phyloP scores from a whole-genome alignment of 805 yeast species.

The Candida khao-thaluensis region DNA sequence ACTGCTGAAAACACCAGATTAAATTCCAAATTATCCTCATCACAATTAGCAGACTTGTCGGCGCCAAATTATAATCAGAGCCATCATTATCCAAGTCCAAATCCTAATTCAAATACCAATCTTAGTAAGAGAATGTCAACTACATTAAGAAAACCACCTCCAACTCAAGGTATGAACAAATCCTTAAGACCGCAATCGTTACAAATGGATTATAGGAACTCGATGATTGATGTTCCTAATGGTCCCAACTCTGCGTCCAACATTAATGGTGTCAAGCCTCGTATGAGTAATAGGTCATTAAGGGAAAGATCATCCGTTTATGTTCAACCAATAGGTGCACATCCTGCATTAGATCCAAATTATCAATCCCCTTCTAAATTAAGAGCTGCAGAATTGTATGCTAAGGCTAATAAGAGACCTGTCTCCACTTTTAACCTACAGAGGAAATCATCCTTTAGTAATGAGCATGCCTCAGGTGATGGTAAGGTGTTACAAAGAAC shows the following conservation, averaged over 20 bases:
- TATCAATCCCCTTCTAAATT: conserved; percentile 40
- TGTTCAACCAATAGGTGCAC: conserved; percentile 37
- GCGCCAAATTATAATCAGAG: conserved; percentile 14
- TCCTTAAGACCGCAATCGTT: conserved; percentile 37
- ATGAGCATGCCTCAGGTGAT: conserved; percentile 11
- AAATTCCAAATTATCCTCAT: conserved; percentile 57
- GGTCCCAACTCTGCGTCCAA: neutral
- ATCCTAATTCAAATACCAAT: conserved; percentile 9
- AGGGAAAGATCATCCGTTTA: conserved; percentile 23
- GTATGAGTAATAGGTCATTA: conserved; percentile 33
- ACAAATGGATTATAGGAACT: conserved; percentile 11
- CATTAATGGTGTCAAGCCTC: conserved; percentile 12
- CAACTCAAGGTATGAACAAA: conserved; percentile 16
- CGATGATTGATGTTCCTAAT: conserved; percentile 1
- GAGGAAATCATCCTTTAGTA: conserved; percentile 14
- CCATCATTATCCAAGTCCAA: conserved; percentile 15
- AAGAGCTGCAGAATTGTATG: conserved; percentile 54
- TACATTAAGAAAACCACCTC: conserved; percentile 28
- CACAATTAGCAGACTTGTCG: conserved; percentile 30
- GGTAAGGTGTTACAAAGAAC: conserved; percentile 11
- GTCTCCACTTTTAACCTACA: conserved; percentile 31
- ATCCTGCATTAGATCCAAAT: conserved; percentile 39
- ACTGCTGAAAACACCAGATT: conserved; percentile 79
- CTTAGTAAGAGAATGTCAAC: conserved; percentile 23
- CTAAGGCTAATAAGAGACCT: conserved; percentile 48